A percentile compares a stretch with the other conserved stretches of the same genome.
phyloP scores from a whole-genome alignment of 2,329 filamentous ascomycete genomes.

The Chaetomiaceae sp. region DNA sequence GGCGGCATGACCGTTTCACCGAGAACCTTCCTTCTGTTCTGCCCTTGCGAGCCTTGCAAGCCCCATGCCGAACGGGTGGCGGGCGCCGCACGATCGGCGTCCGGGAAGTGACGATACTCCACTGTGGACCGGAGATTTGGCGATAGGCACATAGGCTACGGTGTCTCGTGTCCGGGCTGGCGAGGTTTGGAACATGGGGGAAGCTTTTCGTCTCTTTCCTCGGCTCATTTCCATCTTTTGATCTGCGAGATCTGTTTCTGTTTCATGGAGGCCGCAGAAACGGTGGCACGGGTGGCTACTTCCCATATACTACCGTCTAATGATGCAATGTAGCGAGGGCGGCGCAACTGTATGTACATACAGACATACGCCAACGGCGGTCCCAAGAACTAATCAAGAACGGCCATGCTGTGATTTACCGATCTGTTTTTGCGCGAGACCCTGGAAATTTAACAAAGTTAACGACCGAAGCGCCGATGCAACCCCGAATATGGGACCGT shows the following conservation, averaged over 20 bases:
- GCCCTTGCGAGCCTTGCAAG: not conserved
- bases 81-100: constrained; percentile 1
- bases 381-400: not conserved
- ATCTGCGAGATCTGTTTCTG: no score
- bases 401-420: not conserved
- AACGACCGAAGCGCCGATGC: constrained; percentile 15
- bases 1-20: not conserved
- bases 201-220: no score
- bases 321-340: no score
- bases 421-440: not conserved
- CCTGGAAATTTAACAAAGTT: not conserved
- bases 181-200: no score
- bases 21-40: not conserved
- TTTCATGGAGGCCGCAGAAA: no score
- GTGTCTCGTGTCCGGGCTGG: not conserved
- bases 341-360: no score
- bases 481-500: constrained; percentile 2
- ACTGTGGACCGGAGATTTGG: not conserved
- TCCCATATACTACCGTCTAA: no score
- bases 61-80: not conserved
- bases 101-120: not conserved
- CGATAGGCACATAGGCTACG: not conserved
- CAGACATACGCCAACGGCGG: no score
- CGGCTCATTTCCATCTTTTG: no score
- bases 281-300: no score